phyloP scores from a whole-genome alignment of 768 basidiomycete genomes.

The Ramaria sp. region DNA sequence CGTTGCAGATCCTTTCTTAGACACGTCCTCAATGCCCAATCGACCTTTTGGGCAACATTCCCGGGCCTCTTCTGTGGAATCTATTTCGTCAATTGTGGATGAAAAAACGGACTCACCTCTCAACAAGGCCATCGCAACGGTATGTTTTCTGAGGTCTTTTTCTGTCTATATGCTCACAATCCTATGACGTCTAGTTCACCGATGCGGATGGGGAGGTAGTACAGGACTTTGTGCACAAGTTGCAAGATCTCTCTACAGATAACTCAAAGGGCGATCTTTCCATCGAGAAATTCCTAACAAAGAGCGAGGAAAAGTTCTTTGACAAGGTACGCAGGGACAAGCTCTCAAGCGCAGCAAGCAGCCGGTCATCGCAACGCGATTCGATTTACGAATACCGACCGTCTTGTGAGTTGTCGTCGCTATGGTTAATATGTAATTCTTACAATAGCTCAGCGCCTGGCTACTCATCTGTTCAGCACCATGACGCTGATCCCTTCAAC shows the following conservation, averaged over 20 bases:
- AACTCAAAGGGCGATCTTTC: constrained; percentile 89
- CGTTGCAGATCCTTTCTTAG: constrained; percentile 81
- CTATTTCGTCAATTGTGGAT: constrained; percentile 83
- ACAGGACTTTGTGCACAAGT: constrained; percentile 76
- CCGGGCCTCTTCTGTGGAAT: constrained; percentile 76
- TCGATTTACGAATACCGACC: constrained; percentile 60
- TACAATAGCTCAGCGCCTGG: constrained; percentile 4
- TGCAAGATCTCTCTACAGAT: constrained; percentile 66
- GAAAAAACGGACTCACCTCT: constrained; percentile 85
- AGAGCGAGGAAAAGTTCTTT: constrained; percentile 92
- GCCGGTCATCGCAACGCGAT: constrained; percentile 68
- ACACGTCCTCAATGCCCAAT: constrained; percentile 38
- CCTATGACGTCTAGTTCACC: constrained; percentile 59
- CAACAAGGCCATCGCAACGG: constrained; percentile 88
- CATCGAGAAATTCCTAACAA: constrained; percentile 82
- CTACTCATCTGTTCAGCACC: constrained; percentile 2
- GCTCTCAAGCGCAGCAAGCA: constrained; percentile 70
- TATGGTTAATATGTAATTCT: neutral
- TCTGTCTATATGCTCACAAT: neutral
- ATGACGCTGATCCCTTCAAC: neutral
- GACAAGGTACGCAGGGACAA: constrained; percentile 83
- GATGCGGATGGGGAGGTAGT: constrained; percentile 90
- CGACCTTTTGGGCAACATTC: constrained; percentile 77
- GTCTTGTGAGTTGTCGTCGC: constrained; percentile 41
- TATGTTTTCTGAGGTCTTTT: constrained; percentile 19